Evolutionary conservation across 371 early-diverging fungal species (phyloP), one percentile per base, ranked within the genome.

Genomic region (Circinella umbellata): DNA sequence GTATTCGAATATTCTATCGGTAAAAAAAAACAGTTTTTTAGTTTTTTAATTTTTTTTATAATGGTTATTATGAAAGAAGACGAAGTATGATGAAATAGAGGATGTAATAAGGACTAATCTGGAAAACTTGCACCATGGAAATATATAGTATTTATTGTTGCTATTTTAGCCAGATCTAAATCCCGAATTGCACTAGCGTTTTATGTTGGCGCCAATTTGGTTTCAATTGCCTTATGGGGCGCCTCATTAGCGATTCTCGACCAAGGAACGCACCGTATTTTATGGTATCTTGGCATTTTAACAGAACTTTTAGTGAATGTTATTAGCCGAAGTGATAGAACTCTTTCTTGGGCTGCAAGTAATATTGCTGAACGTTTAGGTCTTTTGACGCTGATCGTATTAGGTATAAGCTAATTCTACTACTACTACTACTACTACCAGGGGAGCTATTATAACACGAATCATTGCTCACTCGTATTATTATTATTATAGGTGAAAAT

Each of bases 261-360:
- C 27, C 71, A 77, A 27, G 72, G 71, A 2, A 77, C 74, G 18
- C 88, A 87, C 49, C 83, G 84, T 53, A 75, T 81, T 13, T 75
- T 88, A 64, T 88, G 88, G 88, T 87, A 78, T 47, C 7, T 78
- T 1, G 84, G 83, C 13, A 79, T 88, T n/a, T 36, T 80, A 1
- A 74, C 74, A 46, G 88, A 88, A 63, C 73, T 86, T 4, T 65
- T 78, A 8, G 87, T 86, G 7, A 80, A 86, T 36, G 64, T 86
- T 13, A 76, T 84, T 59, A 81, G 86, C 46, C 77, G 84, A 8
- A 74, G 80, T 17, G 78, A 86, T 39, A 83, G 82, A 35, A 75
- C 81, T 0, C 76, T 88, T 4, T 86, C 88, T 4, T 87, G 86
- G 85, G 88, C 88, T 27, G 88, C 87, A 4, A 87, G 88, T 65